Evolutionary conservation across 306 rosid species (phyloP).

Genomic region (Inga oerstediana): DNA sequence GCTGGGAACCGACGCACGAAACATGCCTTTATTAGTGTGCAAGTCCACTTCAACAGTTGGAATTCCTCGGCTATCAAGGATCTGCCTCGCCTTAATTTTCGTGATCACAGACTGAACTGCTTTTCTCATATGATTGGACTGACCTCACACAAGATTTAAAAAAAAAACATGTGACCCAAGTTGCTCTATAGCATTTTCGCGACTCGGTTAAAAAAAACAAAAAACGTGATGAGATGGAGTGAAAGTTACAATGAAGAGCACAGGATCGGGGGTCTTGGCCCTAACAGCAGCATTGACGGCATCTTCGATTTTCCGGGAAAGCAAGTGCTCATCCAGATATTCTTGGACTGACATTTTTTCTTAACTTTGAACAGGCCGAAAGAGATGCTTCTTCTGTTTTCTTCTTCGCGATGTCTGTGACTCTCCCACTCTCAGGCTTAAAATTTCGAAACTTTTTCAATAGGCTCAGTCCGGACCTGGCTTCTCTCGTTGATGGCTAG

Average conservation of each 20-base stretch:
- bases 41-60: conserved; percentile 95
- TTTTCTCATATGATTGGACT: conserved; percentile 25
- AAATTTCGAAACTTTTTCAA: not conserved
- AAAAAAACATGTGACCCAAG: not conserved
- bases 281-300: conserved; percentile 98
- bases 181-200: not conserved
- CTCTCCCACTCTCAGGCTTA: not conserved
- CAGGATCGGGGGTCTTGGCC: conserved; percentile 91
- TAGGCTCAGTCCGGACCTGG: not conserved
- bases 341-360: conserved; percentile 86
- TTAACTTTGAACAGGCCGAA: not conserved
- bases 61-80: conserved; percentile 96
- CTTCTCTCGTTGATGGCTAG: not conserved
- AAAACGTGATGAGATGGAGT: not conserved
- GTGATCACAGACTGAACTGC: conserved; percentile 25
- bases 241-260: conserved; percentile 79
- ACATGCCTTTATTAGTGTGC: conserved; percentile 76
- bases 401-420: not conserved
- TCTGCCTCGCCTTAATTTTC: conserved; percentile 87
- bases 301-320: conserved; percentile 92
- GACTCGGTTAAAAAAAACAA: not conserved
- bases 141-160: not conserved
- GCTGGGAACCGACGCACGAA: conserved; percentile 88
- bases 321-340: conserved; percentile 76
- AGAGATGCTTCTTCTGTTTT: not conserved